These are phyloP conservation scores for Rutstroemia sp. DNA, from an alignment of 2,329 filamentous ascomycete species.

Conservation along the genomic window DNA sequence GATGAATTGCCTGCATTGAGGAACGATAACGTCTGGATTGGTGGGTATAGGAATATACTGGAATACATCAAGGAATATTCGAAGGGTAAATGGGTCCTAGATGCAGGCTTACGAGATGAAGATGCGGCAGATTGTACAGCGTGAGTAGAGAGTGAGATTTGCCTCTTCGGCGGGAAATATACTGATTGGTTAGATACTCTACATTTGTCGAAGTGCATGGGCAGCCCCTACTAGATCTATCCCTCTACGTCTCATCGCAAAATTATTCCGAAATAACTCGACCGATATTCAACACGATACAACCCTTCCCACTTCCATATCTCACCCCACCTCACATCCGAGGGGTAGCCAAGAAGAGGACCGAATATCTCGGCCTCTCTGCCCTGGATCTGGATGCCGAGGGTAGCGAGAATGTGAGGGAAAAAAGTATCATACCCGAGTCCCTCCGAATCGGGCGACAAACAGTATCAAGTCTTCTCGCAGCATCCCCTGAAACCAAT, in stretches of 20 bases:
- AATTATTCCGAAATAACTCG: constrained; percentile 77
- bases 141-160: constrained; percentile 30
- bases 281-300: constrained; percentile 70
- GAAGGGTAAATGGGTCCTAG: constrained; percentile 40
- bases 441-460: constrained; percentile 31
- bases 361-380: constrained; percentile 61
- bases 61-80: constrained; percentile 38
- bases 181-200: constrained; percentile 35
- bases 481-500: constrained; percentile 62
- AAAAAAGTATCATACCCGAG: constrained; percentile 30
- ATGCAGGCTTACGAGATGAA: constrained; percentile 34
- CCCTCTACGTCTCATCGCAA: constrained; percentile 80
- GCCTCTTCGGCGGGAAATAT: not conserved
- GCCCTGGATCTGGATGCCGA: constrained; percentile 55
- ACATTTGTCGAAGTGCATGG: constrained; percentile 69
- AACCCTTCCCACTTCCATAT: constrained; percentile 86
- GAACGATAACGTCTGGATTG: constrained; percentile 44
- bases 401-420: constrained; percentile 25
- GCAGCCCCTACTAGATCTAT: constrained; percentile 75
- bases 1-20: constrained; percentile 50
- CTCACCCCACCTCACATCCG: constrained; percentile 70
- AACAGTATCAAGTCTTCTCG: constrained; percentile 46
- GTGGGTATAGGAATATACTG: constrained; percentile 46
- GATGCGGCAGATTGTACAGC: constrained; percentile 41
- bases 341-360: constrained; percentile 60